A percentile compares a stretch with the other conserved stretches of the same genome.
Conservation (phyloP, 371 early-diverging fungal species). For the Mortierella sp. region DNA sequence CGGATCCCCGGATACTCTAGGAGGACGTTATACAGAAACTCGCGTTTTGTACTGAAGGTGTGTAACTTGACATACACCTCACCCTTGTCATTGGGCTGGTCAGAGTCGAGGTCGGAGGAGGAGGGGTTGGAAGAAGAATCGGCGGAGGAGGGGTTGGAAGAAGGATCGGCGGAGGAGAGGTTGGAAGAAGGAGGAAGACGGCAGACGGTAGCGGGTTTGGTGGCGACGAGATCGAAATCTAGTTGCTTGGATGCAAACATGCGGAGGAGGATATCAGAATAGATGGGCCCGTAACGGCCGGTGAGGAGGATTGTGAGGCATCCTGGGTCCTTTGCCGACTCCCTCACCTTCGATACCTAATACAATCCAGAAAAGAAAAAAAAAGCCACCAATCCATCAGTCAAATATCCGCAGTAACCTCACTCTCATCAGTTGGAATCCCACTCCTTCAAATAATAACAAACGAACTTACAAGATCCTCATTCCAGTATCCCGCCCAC, state of each 20-base stretch:
- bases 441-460: neutral
- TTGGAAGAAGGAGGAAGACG: neutral
- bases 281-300: constrained; percentile 26
- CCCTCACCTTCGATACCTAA: constrained; percentile 21
- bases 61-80: constrained; percentile 30
- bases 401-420: neutral
- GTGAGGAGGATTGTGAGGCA: constrained; percentile 43
- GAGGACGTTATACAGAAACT: constrained; percentile 36
- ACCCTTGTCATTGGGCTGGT: neutral
- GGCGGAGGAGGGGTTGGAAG: neutral
- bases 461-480: constrained; percentile 30
- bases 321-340: constrained; percentile 22
- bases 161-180: no score
- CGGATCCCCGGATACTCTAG: constrained; percentile 33
- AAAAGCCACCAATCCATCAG: neutral
- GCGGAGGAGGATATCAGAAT: constrained; percentile 17
- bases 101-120: neutral
- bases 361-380: neutral
- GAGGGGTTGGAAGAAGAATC: no score
- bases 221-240: constrained; percentile 40
- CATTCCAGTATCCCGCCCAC: constrained; percentile 51
- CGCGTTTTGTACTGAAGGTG: constrained; percentile 41
- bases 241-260: constrained; percentile 31
- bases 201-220: constrained; percentile 31
- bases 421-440: neutral